phyloP scores from a whole-genome alignment of 2,329 filamentous ascomycete genomes.

The Thielaviopsis populi region DNA sequence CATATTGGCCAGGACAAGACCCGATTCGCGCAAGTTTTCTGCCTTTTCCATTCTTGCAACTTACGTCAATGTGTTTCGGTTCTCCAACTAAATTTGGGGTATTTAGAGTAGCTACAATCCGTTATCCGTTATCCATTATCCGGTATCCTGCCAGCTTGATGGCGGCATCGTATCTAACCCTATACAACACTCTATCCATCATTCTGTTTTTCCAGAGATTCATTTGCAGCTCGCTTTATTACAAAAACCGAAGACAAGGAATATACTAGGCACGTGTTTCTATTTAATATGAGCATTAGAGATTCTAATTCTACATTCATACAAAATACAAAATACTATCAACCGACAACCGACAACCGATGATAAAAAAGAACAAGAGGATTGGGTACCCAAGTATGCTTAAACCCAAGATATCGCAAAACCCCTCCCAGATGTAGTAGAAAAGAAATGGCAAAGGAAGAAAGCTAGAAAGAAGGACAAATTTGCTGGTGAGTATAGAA shows the following conservation, averaged over 20 bases:
- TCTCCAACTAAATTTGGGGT: not conserved
- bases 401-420: constrained; percentile 11
- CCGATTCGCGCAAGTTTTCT: not conserved
- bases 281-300: not conserved
- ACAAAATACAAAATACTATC: not conserved
- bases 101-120: no score
- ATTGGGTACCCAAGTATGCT: no score
- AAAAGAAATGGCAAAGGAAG: not conserved
- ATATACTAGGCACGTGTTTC: no score
- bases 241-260: no score
- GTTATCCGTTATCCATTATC: no score
- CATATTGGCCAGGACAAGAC: not conserved
- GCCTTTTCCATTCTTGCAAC: no score
- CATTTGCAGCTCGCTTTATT: not conserved
- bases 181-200: no score
- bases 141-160: no score
- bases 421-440: not conserved
- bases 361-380: no score
- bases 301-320: not conserved
- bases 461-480: constrained; percentile 5
- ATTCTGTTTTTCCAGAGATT: no score
- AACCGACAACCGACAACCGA: not conserved
- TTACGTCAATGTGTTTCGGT: not conserved
- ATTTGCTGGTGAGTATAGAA: constrained; percentile 6
- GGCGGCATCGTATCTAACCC: no score